phyloP scores from a whole-genome alignment of 2,329 filamentous ascomycete genomes.

The Sclerotinia minor region DNA sequence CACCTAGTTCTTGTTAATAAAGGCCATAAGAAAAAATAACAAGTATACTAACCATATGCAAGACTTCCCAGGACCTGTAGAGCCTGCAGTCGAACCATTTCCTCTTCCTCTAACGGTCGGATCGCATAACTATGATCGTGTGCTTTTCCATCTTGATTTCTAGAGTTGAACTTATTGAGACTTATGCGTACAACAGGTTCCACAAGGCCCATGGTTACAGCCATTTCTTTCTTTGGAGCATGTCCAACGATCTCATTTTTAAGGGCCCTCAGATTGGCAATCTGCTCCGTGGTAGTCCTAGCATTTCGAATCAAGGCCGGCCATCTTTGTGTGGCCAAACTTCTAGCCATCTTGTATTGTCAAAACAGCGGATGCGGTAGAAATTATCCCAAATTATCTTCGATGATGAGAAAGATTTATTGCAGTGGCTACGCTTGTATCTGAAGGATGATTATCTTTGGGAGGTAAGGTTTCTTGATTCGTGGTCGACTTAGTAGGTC shows the following conservation, averaged over 20 bases:
- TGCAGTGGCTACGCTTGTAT: not conserved
- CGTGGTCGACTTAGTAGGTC: not conserved
- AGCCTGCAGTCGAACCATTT: slow-evolving; percentile 72
- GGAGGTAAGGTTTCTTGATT: not conserved
- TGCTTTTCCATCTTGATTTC: slow-evolving; percentile 50
- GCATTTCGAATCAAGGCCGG: slow-evolving; percentile 59
- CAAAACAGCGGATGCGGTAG: not conserved
- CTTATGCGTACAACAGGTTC: slow-evolving; percentile 59
- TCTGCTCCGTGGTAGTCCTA: slow-evolving; percentile 52
- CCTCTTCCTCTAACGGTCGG: slow-evolving; percentile 57
- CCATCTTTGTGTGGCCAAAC: slow-evolving; percentile 41
- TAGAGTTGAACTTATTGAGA: slow-evolving; percentile 43
- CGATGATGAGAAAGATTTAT: slow-evolving; percentile 2
- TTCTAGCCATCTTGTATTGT: slow-evolving; percentile 22
- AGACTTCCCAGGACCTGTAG: slow-evolving; percentile 82
- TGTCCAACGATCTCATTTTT: slow-evolving; percentile 93
- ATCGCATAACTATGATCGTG: slow-evolving; percentile 46
- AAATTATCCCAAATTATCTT: not conserved
- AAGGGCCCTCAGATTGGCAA: slow-evolving; percentile 65
- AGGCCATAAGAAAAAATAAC: not conserved
- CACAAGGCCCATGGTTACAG: slow-evolving; percentile 69
- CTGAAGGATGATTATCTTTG: not conserved
- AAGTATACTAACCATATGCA: slow-evolving; percentile 67
- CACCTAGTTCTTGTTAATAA: slow-evolving; percentile 55
- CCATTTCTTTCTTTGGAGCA: slow-evolving; percentile 79